Percentiles rank a stretch among this genome's conserved stretches.
These are phyloP conservation scores for Melampsora medusae DNA, from an alignment of 1,284 basidiomycete species.

Conservation along the genomic window DNA sequence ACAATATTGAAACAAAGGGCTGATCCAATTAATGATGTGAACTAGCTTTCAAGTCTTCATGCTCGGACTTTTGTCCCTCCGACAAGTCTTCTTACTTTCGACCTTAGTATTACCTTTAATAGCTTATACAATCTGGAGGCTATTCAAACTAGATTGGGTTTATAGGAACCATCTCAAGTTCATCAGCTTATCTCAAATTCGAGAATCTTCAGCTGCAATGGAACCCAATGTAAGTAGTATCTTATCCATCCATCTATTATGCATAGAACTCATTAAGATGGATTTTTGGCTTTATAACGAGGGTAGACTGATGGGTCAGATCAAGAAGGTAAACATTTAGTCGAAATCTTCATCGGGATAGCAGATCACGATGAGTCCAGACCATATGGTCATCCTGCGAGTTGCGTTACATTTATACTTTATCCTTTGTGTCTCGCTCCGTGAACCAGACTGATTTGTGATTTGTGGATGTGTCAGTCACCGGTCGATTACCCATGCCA, in stretches of 20 bases:
- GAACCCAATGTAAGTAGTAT: background rate
- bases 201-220: background rate
- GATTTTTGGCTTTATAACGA: background rate
- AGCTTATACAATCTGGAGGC: conserved; percentile 30
- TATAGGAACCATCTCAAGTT: conserved; percentile 30
- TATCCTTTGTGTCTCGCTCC: background rate
- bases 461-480: background rate
- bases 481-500: background rate
- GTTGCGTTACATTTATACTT: background rate
- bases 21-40: background rate
- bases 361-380: background rate
- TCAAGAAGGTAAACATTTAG: background rate
- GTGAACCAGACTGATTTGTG: background rate
- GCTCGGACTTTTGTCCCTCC: conserved; percentile 40
- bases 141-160: conserved; percentile 17
- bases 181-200: conserved; percentile 18
- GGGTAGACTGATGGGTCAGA: background rate
- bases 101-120: conserved; percentile 33
- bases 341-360: background rate
- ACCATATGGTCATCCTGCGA: conserved; percentile 7
- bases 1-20: background rate
- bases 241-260: background rate
- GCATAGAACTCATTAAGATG: no score
- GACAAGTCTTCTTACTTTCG: conserved; percentile 41
- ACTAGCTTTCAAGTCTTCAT: conserved; percentile 43